Evolutionary conservation across 805 yeast genomes (phyloP).

Genomic region (Ascoidea asiatica): DNA sequence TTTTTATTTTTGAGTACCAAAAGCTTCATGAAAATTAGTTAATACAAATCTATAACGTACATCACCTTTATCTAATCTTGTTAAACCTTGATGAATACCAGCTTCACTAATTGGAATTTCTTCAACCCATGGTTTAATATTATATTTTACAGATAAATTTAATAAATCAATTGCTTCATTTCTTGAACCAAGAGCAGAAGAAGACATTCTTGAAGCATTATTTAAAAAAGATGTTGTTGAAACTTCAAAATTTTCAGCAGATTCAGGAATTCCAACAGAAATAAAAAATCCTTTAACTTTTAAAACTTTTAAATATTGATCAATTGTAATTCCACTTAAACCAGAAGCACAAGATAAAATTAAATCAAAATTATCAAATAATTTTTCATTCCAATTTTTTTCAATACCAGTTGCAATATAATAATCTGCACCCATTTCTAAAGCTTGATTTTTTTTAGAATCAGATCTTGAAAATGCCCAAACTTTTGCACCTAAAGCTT

Average conservation of each 20-base stretch:
- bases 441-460: conserved; percentile 36
- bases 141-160: conserved; percentile 30
- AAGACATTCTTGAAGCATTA: conserved; percentile 17
- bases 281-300: conserved; percentile 46
- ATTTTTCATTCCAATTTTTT: conserved; percentile 20
- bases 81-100: conserved; percentile 29
- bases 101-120: conserved; percentile 31
- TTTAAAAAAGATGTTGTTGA: conserved; percentile 27
- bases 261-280: conserved; percentile 57
- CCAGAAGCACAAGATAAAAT: conserved; percentile 41
- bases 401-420: conserved; percentile 34
- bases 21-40: too few species aligned
- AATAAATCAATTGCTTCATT: conserved; percentile 33
- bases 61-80: conserved; percentile 34
- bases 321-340: conserved; percentile 33
- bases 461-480: conserved; percentile 38
- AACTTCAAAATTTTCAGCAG: conserved; percentile 25
- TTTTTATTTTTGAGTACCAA: too few species aligned
- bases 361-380: conserved; percentile 28
- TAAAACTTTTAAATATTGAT: conserved; percentile 32
- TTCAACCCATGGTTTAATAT: conserved; percentile 39
- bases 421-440: conserved; percentile 40
- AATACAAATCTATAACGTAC: conserved; percentile 41
- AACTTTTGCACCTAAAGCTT: conserved; percentile 53
- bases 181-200: conserved; percentile 29